phyloP scores from a whole-genome alignment of 148 eudicot genomes.

The Rhododendron vialii region DNA sequence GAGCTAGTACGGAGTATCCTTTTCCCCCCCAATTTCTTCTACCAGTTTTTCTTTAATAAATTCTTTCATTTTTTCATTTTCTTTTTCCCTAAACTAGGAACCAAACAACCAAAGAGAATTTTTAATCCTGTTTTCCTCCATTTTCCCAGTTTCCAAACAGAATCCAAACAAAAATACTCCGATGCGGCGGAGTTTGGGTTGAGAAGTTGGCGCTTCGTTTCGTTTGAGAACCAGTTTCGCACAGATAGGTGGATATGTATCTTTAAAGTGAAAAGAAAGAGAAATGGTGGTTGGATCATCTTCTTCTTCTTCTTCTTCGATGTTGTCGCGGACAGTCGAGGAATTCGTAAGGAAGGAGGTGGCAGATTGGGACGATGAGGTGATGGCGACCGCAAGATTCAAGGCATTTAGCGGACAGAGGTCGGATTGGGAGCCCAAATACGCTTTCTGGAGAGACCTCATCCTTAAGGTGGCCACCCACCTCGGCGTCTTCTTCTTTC shows the following conservation, averaged over 20 bases:
- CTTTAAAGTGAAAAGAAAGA: background rate
- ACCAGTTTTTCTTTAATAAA: too few relatives aligned
- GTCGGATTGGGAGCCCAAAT: constrained; percentile 73
- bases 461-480: constrained; percentile 49
- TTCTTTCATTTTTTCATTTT: too few relatives aligned
- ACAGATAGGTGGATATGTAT: background rate
- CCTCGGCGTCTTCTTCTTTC: constrained; percentile 47
- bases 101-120: too few relatives aligned
- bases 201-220: background rate
- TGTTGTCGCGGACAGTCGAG: background rate
- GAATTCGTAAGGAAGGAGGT: constrained; percentile 48
- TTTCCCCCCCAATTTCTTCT: too few relatives aligned
- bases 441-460: constrained; percentile 70
- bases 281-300: constrained; percentile 6
- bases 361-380: constrained; percentile 73
- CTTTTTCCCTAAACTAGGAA: too few relatives aligned
- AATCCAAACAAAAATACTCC: too few relatives aligned
- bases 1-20: too few relatives aligned
- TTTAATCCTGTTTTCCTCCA: too few relatives aligned
- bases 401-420: constrained; percentile 91
- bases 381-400: constrained; percentile 48
- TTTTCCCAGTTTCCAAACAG: too few relatives aligned
- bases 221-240: background rate
- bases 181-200: too few relatives aligned
- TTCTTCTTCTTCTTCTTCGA: background rate